Percentiles rank a stretch among this genome's conserved stretches.
These are phyloP conservation scores for Auricularia sp. DNA, from an alignment of 768 basidiomycete species.

Conservation along the genomic window DNA sequence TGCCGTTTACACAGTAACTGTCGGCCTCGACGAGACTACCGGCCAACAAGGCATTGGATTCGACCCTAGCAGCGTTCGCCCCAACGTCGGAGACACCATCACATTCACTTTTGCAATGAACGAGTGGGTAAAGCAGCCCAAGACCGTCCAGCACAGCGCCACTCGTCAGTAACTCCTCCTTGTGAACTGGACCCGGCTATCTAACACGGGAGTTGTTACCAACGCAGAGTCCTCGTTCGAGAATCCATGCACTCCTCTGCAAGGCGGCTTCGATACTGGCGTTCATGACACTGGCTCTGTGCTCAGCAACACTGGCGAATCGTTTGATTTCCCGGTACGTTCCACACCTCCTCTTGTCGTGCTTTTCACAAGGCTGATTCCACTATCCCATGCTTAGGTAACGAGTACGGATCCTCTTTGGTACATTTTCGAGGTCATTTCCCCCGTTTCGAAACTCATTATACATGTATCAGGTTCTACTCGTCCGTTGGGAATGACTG, in stretches of 20 bases:
- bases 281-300: not conserved
- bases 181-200: not conserved
- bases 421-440: not conserved
- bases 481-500: conserved; percentile 3
- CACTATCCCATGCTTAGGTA: not conserved
- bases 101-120: not conserved
- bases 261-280: not conserved
- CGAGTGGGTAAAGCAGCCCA: not conserved
- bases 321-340: not conserved
- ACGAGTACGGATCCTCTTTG: not conserved
- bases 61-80: not conserved
- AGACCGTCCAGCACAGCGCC: not conserved
- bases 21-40: not conserved
- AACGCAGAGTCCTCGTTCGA: not conserved
- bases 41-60: conserved; percentile 1
- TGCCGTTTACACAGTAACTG: conserved; percentile 1
- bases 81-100: not conserved
- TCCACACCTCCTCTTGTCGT: not conserved
- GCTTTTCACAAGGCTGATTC: not conserved
- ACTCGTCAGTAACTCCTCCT: not conserved
- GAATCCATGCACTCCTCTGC: not conserved
- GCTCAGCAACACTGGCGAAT: not conserved
- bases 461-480: not conserved
- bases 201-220: too few relatives aligned
- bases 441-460: not conserved